Base-by-base conservation (phyloP, 371 early-diverging fungal genomes). In the Mortierella sp. region DNA sequence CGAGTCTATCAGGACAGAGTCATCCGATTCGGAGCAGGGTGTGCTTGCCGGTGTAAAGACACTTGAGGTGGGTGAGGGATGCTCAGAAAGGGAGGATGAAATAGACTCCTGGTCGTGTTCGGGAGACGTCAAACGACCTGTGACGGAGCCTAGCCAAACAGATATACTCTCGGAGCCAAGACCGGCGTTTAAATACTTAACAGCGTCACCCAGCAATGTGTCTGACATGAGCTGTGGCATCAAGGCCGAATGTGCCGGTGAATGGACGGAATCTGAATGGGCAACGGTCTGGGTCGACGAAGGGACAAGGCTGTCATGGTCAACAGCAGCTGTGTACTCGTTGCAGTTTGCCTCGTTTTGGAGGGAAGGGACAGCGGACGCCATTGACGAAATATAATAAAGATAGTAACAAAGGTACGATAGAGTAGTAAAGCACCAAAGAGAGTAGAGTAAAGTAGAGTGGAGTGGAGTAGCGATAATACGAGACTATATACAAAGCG, bases 1-100 rank as follows among this genome's bases (percentile, higher is more conserved):
- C 26, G 56, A 11, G 21, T 71, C 72, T 23, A 55, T 3, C 24
- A 70, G 41, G 1, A 32, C 8, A 11, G 56, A 50, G n/a, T 71
- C 72, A 11, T 71, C 72, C 5, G 72, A 50, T 23, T 71, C 61
- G 34, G 65, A 65, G 34, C 60, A 55, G 14, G 72, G 60, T 1
- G 68, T 59, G 49, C 41, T 44, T n/a, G 50, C 60, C 2, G 68
- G 61, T 2, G 61, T 56, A 24, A 43, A 46, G 47, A 48, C 39
- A 14, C 46, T 50, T 19, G 59, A 56, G 19, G 60, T 28, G 0
- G 65, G 60, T 19, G 52, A 56, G 31, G 57, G 56, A 17, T 51
- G 56, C 14, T 37, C 23, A 3, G 17, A 31, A 17, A 7, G 37
- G 4, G 32, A 27, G 32, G 58, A 48, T 6, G 43, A 39, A 17